A percentile compares a stretch with the other conserved stretches of the same genome.
phyloP scores from a whole-genome alignment of 352 stramenopile species.

The Globisporangium perplexum region DNA sequence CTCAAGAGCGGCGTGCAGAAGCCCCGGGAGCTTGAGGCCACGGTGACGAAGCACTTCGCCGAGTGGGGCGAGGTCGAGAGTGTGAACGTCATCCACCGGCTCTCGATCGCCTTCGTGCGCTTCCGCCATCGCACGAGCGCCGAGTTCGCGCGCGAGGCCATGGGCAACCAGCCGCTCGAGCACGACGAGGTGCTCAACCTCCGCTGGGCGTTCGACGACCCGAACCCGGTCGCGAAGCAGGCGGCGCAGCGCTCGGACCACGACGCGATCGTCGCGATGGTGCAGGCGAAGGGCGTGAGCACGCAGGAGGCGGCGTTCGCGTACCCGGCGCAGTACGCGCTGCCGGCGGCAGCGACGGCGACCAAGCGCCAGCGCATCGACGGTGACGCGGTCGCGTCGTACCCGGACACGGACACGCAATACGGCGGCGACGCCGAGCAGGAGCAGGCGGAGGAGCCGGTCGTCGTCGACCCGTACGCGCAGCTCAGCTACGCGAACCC shows the following conservation, averaged over 20 bases:
- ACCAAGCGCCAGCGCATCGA: constrained; percentile 67
- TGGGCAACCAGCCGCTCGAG: constrained; percentile 88
- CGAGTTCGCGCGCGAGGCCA: constrained; percentile 86
- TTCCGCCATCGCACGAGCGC: constrained; percentile 76
- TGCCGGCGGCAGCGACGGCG: constrained; percentile 33
- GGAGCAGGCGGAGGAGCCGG: background rate
- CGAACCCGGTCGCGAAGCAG: constrained; percentile 91
- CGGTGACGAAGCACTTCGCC: constrained; percentile 83
- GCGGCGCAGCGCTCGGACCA: constrained; percentile 79
- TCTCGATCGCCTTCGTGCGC: constrained; percentile 89
- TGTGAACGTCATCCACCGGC: constrained; percentile 91
- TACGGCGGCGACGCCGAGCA: constrained; percentile 17
- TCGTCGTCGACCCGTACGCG: constrained; percentile 23
- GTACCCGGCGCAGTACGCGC: constrained; percentile 74
- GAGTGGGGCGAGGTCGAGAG: constrained; percentile 94
- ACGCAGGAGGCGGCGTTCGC: constrained; percentile 66
- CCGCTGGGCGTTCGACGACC: constrained; percentile 91
- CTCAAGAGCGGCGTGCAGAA: constrained; percentile 57
- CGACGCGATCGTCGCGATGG: constrained; percentile 86
- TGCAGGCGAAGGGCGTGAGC: constrained; percentile 58
- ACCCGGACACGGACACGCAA: constrained; percentile 67
- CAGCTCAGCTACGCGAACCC: constrained; percentile 62
- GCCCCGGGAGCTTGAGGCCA: constrained; percentile 49
- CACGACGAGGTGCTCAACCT: constrained; percentile 89
- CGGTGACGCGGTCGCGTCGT: constrained; percentile 55